Conservation (phyloP, 768 basidiomycete species). For the Saitozyma podzolica region DNA sequence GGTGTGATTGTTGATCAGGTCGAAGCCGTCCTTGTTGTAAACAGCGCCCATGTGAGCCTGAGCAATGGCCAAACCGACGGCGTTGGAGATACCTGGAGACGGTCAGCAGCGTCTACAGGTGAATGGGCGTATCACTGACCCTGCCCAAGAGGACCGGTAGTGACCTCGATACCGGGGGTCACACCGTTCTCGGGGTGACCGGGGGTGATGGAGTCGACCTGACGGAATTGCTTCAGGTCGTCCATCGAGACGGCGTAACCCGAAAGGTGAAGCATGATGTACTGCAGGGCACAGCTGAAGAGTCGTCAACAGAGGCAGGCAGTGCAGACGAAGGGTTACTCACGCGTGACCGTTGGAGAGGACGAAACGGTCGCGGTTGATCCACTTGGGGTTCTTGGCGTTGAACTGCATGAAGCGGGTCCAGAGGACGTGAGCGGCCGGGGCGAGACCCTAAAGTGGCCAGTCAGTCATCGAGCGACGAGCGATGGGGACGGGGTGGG, state of each 20-base stretch:
- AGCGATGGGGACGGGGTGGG: conserved; percentile 11
- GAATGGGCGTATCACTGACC: conserved; percentile 27
- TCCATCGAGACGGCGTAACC: conserved; percentile 91
- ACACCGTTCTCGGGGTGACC: conserved; percentile 83
- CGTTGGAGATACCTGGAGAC: conserved; percentile 73
- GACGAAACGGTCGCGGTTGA: conserved; percentile 95
- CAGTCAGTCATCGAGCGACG: conserved; percentile 5
- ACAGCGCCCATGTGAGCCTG: conserved; percentile 86
- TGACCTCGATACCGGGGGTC: conserved; percentile 72
- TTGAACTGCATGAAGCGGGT: conserved; percentile 81
- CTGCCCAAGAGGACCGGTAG: conserved; percentile 93
- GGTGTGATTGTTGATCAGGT: conserved; percentile 78
- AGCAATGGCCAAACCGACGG: conserved; percentile 88
- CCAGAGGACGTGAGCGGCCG: conserved; percentile 52
- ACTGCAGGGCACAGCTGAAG: conserved; percentile 84
- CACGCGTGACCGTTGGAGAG: conserved; percentile 83
- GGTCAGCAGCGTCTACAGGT: neutral
- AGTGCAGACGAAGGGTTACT: conserved; percentile 17
- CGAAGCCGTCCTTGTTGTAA: conserved; percentile 81
- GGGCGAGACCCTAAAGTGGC: conserved; percentile 43
- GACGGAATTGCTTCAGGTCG: conserved; percentile 90
- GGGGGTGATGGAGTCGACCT: conserved; percentile 83
- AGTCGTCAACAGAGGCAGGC: neutral
- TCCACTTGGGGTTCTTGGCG: conserved; percentile 86
- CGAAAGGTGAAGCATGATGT: conserved; percentile 83